Evolutionary conservation across 306 rosid genomes (phyloP).

Genomic region (Gleditsia sinensis): DNA sequence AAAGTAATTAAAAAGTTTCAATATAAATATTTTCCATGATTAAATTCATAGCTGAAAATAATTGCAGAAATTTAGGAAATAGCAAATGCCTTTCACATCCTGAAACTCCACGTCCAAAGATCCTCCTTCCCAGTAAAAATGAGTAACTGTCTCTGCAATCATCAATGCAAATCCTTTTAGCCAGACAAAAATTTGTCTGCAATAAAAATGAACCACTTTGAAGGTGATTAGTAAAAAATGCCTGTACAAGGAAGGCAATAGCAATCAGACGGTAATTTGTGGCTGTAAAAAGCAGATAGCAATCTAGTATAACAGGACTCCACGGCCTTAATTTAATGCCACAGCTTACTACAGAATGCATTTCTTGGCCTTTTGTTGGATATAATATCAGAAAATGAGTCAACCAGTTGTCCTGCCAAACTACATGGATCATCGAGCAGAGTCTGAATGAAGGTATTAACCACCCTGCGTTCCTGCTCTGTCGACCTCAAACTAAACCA

Average conservation of each 20-base stretch:
- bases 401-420: slow-evolving; percentile 98
- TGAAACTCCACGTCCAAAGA: slow-evolving; percentile 45
- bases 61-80: slow-evolving; percentile 41
- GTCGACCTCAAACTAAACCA: slow-evolving; percentile 99
- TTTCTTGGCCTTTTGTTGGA: slow-evolving; percentile 84
- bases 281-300: slow-evolving; percentile 37
- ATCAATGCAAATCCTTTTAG: slow-evolving; percentile 50
- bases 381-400: slow-evolving; percentile 85
- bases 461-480: slow-evolving; percentile 96
- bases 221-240: slow-evolving; percentile 63
- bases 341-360: slow-evolving; percentile 64
- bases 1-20: not conserved
- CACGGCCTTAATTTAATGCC: slow-evolving; percentile 53
- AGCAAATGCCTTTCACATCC: slow-evolving; percentile 47
- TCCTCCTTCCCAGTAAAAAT: slow-evolving; percentile 53
- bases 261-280: slow-evolving; percentile 57
- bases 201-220: slow-evolving; percentile 55
- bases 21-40: not conserved
- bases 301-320: slow-evolving; percentile 30
- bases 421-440: slow-evolving; percentile 90
- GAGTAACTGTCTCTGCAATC: slow-evolving; percentile 50
- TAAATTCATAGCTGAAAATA: slow-evolving; percentile 51
- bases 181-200: slow-evolving; percentile 55
- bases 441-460: slow-evolving; percentile 91
- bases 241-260: slow-evolving; percentile 72